Evolutionary conservation across 208 protist species (phyloP).

Genomic region (Novymonas esmeraldas): DNA sequence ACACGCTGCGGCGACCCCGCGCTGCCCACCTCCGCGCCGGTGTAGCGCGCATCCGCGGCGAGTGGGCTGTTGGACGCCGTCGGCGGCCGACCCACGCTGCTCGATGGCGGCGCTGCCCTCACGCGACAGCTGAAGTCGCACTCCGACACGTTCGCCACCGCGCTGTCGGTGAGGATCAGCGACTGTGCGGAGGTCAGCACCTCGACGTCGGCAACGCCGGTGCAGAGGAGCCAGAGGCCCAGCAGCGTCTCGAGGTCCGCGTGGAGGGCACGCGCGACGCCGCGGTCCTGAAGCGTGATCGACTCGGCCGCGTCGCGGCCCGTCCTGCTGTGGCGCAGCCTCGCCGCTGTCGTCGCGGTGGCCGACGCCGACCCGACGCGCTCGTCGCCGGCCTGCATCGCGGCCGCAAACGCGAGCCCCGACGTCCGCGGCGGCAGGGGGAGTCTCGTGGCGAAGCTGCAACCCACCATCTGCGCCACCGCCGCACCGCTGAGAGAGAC

Average conservation of each 20-base stretch:
- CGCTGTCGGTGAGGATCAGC: constrained; percentile 26
- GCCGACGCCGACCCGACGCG: too few species aligned
- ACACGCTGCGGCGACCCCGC: too few species aligned
- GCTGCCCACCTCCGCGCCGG: too few species aligned
- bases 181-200: constrained; percentile 34
- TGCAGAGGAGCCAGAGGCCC: constrained; percentile 19
- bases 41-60: too few species aligned
- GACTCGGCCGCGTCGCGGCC: too few species aligned
- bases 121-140: constrained; percentile 29
- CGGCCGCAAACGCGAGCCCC: constrained; percentile 7
- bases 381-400: neutral
- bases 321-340: neutral
- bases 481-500: constrained; percentile 28
- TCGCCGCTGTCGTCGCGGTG: too few species aligned
- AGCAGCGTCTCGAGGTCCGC: constrained; percentile 23
- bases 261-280: constrained; percentile 9
- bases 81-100: too few species aligned
- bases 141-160: constrained; percentile 10
- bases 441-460: constrained; percentile 29
- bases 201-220: constrained; percentile 6
- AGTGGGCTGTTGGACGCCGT: too few species aligned
- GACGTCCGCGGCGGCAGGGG: constrained; percentile 7
- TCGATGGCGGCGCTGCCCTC: neutral
- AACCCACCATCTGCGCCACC: constrained; percentile 12
- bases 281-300: neutral